phyloP scores from a whole-genome alignment of 257 asterid genomes.

The Nicotiana tomentosiformis region DNA sequence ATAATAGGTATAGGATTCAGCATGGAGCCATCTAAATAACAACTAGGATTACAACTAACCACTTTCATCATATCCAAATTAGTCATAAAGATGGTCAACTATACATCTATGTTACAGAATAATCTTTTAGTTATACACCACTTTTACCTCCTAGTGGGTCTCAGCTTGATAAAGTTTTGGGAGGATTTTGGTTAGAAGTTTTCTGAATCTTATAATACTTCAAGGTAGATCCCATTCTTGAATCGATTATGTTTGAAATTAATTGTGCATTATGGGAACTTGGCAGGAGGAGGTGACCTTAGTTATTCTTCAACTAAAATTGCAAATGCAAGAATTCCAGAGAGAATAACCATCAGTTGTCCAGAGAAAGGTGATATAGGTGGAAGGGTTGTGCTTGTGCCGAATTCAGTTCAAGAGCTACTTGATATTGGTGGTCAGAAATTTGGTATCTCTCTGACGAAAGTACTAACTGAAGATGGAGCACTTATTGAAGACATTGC shows the following conservation, averaged over 20 bases:
- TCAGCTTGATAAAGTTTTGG: background rate
- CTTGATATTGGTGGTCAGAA: slow-evolving; percentile 51
- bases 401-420: slow-evolving; percentile 46
- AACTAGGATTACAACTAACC: background rate
- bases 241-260: background rate
- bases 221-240: background rate
- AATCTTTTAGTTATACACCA: background rate
- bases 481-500: slow-evolving; percentile 48
- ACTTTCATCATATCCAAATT: background rate
- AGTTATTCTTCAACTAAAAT: slow-evolving; percentile 18
- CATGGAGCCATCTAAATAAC: background rate
- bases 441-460: slow-evolving; percentile 42
- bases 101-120: background rate
- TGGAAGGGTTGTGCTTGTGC: slow-evolving; percentile 44
- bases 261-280: background rate
- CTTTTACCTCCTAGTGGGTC: background rate
- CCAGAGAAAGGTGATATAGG: slow-evolving; percentile 32
- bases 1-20: background rate
- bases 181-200: background rate
- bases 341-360: slow-evolving; percentile 50
- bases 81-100: background rate
- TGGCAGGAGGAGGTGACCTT: slow-evolving; percentile 27
- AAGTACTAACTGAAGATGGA: slow-evolving; percentile 46
- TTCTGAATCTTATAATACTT: background rate
- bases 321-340: background rate